Base-by-base conservation (phyloP, 805 yeast genomes). In the Candida mattraensis region DNA sequence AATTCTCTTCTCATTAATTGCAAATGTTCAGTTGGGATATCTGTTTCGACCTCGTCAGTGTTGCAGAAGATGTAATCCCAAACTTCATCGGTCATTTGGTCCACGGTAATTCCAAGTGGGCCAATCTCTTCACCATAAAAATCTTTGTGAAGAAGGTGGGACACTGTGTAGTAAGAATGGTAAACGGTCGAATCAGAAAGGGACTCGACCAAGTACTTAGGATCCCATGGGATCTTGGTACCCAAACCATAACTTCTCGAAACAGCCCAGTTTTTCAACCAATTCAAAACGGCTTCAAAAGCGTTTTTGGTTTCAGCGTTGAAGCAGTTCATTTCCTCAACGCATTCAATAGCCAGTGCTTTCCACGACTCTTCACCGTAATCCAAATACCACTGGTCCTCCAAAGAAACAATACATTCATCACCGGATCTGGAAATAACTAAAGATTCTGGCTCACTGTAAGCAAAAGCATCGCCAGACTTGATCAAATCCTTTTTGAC, bases 191-290 rank as follows among this genome's bases (percentile, higher is more conserved):
- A 91, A 64, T 93, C 99, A 23, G 96, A 86, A 53, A 93, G 73
- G 14, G 96, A 87, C 69, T 93, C 99, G 39, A 93, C 91, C 55
- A 93, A 76, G 58, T 84, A 89, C 60, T 82, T 81, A 48, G 84
- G 83, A 69, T 93, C 99, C 99, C 99, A 93, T 40, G 99, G 99
- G 49, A 93, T 77, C 58, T 70, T 81, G 39, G 97, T 80, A 61
- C 99, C 99, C 50, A 93, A 74, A 61, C 99, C 99, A 53, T 87
- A 93, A 38, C 95, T 82, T 72, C 99, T 85, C 40, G 95, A 87
- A 41, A 93, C 87, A 34, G 99, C 98, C 99, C 99, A 93, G 71
- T 88, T 89, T 69, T 83, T 86, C 56, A 93, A 78, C 99, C 99
- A 93, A 50, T 83, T 94, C 55, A 93, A 72, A 40, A 86, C 95